These are phyloP conservation scores for Yamadazyma spencermartinsiae DNA, from an alignment of 1,139 yeast species.

Conservation along the genomic window DNA sequence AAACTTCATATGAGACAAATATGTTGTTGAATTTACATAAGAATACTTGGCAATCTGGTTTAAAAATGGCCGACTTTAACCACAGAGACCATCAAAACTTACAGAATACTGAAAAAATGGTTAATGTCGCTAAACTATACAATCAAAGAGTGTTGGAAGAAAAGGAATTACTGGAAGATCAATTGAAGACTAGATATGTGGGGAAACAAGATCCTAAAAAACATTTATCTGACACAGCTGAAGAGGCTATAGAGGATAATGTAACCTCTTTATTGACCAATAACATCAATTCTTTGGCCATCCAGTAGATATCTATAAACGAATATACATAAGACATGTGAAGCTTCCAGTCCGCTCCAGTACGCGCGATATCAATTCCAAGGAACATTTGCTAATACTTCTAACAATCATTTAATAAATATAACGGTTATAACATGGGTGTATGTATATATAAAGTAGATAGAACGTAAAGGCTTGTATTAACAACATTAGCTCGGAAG, in stretches of 20 bases:
- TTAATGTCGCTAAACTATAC: slow-evolving; percentile 86
- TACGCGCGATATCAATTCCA: no score
- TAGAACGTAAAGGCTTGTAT: no score
- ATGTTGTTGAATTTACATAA: slow-evolving; percentile 95
- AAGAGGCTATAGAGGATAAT: slow-evolving; percentile 82
- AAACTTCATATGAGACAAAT: slow-evolving; percentile 88
- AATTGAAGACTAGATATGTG: slow-evolving; percentile 90
- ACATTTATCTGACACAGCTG: slow-evolving; percentile 90
- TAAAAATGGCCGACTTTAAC: slow-evolving; percentile 74
- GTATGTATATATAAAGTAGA: no score
- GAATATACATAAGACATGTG: background rate
- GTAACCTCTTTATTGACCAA: slow-evolving; percentile 85
- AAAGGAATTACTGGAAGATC: slow-evolving; percentile 82
- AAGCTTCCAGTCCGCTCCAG: no score
- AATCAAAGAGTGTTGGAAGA: slow-evolving; percentile 92
- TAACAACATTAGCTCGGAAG: slow-evolving; percentile 44
- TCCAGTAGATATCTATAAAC: slow-evolving; percentile 39
- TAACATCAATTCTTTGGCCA: slow-evolving; percentile 83
- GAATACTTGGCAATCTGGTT: slow-evolving; percentile 94
- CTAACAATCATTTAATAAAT: no score
- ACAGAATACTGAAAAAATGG: slow-evolving; percentile 76
- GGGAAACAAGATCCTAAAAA: slow-evolving; percentile 99
- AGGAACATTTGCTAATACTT: no score
- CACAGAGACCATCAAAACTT: slow-evolving; percentile 76
- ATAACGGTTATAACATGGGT: background rate